phyloP scores from a whole-genome alignment of 352 stramenopile species.

The Peronosclerospora sorghi region DNA sequence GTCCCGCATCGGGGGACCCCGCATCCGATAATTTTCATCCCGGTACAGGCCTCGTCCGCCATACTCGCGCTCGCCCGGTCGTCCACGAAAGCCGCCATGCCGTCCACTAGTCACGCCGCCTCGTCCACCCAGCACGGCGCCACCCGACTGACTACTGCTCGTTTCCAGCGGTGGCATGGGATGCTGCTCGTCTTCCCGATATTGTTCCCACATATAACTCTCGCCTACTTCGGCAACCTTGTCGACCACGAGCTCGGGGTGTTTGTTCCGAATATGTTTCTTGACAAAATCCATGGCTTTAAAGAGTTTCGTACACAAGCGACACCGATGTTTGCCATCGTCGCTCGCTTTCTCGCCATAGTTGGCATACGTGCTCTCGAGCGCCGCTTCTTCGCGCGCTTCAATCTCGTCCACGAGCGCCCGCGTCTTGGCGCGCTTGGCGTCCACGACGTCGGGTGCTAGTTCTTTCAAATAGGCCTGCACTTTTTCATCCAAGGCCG shows the following conservation, averaged over 20 bases:
- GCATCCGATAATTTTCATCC: slow-evolving; percentile 42
- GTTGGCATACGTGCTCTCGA: slow-evolving; percentile 70
- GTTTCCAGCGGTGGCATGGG: slow-evolving; percentile 64
- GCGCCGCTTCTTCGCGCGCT: slow-evolving; percentile 47
- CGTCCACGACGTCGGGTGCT: slow-evolving; percentile 30
- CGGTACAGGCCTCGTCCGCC: slow-evolving; percentile 43
- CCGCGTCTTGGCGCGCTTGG: slow-evolving; percentile 41
- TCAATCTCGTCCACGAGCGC: slow-evolving; percentile 72
- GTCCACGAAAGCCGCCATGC: slow-evolving; percentile 23
- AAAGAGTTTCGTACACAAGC: slow-evolving; percentile 82
- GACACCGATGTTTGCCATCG: slow-evolving; percentile 72
- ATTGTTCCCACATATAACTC: slow-evolving; percentile 84
- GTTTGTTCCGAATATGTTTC: slow-evolving; percentile 85
- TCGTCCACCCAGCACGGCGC: slow-evolving; percentile 39
- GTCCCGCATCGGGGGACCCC: slow-evolving; percentile 41
- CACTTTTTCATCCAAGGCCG: slow-evolving; percentile 67
- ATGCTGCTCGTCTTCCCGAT: slow-evolving; percentile 71
- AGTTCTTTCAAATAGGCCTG: slow-evolving; percentile 55
- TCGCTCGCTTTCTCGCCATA: slow-evolving; percentile 78
- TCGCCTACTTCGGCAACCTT: slow-evolving; percentile 74
- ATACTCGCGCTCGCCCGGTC: slow-evolving; percentile 17
- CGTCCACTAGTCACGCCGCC: slow-evolving; percentile 21
- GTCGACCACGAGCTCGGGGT: slow-evolving; percentile 71
- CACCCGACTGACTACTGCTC: slow-evolving; percentile 43
- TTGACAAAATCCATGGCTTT: slow-evolving; percentile 83